Percentiles rank a stretch among this genome's conserved stretches.
phyloP scores from a whole-genome alignment of 202 grass and related monocot genomes.

The Schoenoplectus triqueter region DNA sequence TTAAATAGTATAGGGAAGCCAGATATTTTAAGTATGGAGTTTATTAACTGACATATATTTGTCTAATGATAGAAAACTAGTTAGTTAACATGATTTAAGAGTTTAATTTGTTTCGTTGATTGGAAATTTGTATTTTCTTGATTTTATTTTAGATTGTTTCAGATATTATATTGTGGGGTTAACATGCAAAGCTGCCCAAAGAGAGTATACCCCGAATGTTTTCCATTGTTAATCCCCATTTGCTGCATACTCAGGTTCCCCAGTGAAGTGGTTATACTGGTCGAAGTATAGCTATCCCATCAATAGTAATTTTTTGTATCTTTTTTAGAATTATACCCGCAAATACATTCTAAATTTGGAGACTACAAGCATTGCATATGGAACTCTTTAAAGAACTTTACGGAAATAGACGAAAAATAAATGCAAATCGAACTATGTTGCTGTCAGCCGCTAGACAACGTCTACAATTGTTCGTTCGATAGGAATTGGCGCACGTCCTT shows the following conservation, averaged over 20 bases:
- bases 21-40: conserved; percentile 21
- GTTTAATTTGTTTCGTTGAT: background rate
- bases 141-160: conserved; percentile 14
- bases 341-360: no score
- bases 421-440: background rate
- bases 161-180: conserved; percentile 15
- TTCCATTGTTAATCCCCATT: no score
- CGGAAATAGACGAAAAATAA: background rate
- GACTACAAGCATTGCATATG: no score
- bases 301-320: no score
- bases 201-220: no score
- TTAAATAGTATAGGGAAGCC: background rate
- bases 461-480: no score
- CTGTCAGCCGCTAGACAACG: no score
- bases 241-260: background rate
- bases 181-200: background rate
- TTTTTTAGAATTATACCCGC: no score
- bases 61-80: conserved; percentile 11
- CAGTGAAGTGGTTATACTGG: no score
- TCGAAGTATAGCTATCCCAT: no score
- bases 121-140: background rate
- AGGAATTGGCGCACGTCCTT: background rate
- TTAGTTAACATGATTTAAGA: conserved; percentile 23
- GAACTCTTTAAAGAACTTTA: no score
- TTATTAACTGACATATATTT: conserved; percentile 18